Evolutionary conservation across 108 stramenopile genomes (phyloP).

Genomic region (Fistulifera pelliculosa): DNA sequence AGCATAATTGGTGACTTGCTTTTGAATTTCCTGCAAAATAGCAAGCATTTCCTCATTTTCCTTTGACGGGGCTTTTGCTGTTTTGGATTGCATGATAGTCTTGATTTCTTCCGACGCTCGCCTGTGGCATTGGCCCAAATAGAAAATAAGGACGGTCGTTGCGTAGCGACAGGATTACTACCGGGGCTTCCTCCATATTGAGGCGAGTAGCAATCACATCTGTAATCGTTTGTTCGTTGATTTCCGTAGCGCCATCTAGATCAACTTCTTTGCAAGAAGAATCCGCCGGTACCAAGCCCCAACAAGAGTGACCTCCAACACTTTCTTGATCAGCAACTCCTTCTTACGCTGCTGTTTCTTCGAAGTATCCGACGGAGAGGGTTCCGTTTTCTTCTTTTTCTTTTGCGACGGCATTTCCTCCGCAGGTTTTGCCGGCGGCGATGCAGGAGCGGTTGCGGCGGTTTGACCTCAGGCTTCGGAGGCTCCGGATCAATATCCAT

Average conservation of each 20-base stretch:
- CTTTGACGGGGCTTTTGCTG: constrained; percentile 5
- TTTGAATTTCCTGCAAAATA: constrained; percentile 52
- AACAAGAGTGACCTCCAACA: constrained; percentile 28
- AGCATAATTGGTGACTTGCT: constrained; percentile 67
- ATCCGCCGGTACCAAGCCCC: constrained; percentile 3
- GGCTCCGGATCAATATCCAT: constrained; percentile 12
- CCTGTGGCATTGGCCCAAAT: constrained; percentile 50
- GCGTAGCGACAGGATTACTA: neutral
- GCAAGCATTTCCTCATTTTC: constrained; percentile 35
- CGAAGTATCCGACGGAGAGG: constrained; percentile 31
- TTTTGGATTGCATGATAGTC: constrained; percentile 11
- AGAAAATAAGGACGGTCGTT: constrained; percentile 24
- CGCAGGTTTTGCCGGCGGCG: too few species aligned
- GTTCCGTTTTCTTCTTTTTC: constrained; percentile 2
- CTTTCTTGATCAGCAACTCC: constrained; percentile 45
- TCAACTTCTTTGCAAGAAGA: constrained; percentile 23
- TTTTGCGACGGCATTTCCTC: neutral
- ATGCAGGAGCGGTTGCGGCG: neutral
- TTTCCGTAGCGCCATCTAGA: constrained; percentile 21
- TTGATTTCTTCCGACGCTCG: constrained; percentile 61
- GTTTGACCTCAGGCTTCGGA: neutral
- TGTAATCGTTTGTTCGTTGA: constrained; percentile 41
- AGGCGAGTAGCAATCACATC: constrained; percentile 68
- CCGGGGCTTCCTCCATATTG: constrained; percentile 10
- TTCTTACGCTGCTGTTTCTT: constrained; percentile 54